phyloP scores from a whole-genome alignment of 2,329 filamentous ascomycete genomes.

The Emericellopsis cladophorae region DNA sequence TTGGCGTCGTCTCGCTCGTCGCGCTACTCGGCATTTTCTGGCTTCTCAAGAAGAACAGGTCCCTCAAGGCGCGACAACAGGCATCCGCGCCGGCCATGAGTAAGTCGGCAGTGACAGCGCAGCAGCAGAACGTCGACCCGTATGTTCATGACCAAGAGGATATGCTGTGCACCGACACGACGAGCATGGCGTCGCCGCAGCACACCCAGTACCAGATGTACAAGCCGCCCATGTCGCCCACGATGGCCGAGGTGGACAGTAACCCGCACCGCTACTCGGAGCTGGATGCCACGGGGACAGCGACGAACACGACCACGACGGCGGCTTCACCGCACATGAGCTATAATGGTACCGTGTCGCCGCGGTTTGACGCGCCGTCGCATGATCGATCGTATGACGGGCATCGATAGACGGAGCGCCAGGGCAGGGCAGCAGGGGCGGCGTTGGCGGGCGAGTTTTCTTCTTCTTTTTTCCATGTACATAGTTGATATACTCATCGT shows the following conservation, averaged over 20 bases:
- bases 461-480: no score
- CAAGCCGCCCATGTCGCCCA: slow-evolving; percentile 1
- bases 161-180: not conserved
- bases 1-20: slow-evolving; percentile 8
- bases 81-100: not conserved
- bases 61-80: slow-evolving; percentile 4
- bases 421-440: no score
- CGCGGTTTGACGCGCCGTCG: no score
- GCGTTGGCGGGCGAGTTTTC: no score
- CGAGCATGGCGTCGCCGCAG: not conserved
- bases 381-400: no score
- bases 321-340: no score
- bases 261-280: not conserved
- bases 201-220: not conserved
- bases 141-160: not conserved
- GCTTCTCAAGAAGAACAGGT: slow-evolving; percentile 9
- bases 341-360: no score
- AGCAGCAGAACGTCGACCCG: not conserved
- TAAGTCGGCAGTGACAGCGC: not conserved
- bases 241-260: not conserved
- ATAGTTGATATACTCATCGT: no score
- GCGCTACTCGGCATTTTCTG: slow-evolving; percentile 6
- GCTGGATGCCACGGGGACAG: slow-evolving; percentile 1
- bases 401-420: no score
- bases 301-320: not conserved